These are phyloP conservation scores for Nepenthes mirabilis DNA, from an alignment of 148 eudicot species.

Conservation along the genomic window DNA sequence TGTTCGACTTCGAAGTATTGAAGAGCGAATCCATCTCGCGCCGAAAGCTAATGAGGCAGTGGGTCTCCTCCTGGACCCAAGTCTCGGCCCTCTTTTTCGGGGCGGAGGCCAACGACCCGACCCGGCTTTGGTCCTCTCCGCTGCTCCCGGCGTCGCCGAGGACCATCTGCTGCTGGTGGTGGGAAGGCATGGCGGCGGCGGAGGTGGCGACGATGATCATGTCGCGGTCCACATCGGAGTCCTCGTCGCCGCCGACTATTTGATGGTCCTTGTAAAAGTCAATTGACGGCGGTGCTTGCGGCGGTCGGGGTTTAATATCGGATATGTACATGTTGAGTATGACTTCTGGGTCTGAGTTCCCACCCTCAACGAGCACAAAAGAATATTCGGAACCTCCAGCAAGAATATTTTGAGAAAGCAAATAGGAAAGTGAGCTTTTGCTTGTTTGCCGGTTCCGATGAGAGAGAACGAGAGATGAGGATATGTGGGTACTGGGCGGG, in stretches of 20 bases:
- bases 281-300: conserved; percentile 11
- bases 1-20: conserved; percentile 76
- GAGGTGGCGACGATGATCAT: conserved; percentile 37
- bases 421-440: no score
- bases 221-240: conserved; percentile 11
- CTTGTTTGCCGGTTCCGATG: no score
- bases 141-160: conserved; percentile 6
- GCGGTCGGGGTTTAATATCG: conserved; percentile 14
- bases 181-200: conserved; percentile 9
- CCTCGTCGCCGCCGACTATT: conserved; percentile 5
- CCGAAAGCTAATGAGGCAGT: conserved; percentile 41
- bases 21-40: conserved; percentile 51
- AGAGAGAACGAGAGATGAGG: no score
- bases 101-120: conserved; percentile 5
- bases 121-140: conserved; percentile 11
- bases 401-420: no score
- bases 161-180: conserved; percentile 9
- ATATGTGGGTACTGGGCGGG: no score
- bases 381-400: no score
- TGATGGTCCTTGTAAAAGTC: conserved; percentile 14
- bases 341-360: no score
- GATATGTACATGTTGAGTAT: conserved; percentile 22
- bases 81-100: conserved; percentile 79
- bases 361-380: no score
- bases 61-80: conserved; percentile 77